These are phyloP conservation scores for Hypocrella siamensis DNA, from an alignment of 2,329 filamentous ascomycete species.

Conservation along the genomic window DNA sequence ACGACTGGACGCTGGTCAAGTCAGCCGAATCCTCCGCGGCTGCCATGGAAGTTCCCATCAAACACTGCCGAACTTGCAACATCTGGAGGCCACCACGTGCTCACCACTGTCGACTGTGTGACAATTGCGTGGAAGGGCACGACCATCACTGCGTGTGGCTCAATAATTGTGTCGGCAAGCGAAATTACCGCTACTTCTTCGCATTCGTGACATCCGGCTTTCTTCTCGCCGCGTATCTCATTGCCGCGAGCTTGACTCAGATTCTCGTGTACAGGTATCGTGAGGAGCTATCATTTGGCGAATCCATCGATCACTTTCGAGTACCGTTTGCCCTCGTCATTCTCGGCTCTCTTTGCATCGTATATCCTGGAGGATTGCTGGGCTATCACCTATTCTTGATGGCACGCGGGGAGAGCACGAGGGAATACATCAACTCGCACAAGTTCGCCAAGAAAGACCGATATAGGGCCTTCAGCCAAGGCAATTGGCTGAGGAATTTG, in stretches of 20 bases:
- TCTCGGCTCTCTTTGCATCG: constrained; percentile 57
- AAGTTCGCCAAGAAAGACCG: constrained; percentile 89
- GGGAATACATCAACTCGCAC: constrained; percentile 90
- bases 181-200: constrained; percentile 98
- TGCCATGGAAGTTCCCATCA: constrained; percentile 94
- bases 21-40: constrained; percentile 59
- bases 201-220: constrained; percentile 73
- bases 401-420: constrained; percentile 80
- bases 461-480: constrained; percentile 79
- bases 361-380: constrained; percentile 73
- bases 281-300: constrained; percentile 49
- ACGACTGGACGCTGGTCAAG: constrained; percentile 86
- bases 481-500: constrained; percentile 62
- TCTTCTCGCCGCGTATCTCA: constrained; percentile 58
- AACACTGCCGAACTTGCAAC: constrained; percentile 95
- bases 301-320: constrained; percentile 53
- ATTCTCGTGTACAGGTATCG: constrained; percentile 54
- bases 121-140: constrained; percentile 93
- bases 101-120: constrained; percentile 91
- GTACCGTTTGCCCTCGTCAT: constrained; percentile 82
- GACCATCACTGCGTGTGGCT: constrained; percentile 99
- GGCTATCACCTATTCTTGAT: constrained; percentile 87
- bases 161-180: constrained; percentile 92
- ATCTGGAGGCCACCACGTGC: constrained; percentile 93
- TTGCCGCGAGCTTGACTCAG: constrained; percentile 67